Evolutionary conservation across 768 basidiomycete genomes (phyloP).

Genomic region (Trametes maxima): DNA sequence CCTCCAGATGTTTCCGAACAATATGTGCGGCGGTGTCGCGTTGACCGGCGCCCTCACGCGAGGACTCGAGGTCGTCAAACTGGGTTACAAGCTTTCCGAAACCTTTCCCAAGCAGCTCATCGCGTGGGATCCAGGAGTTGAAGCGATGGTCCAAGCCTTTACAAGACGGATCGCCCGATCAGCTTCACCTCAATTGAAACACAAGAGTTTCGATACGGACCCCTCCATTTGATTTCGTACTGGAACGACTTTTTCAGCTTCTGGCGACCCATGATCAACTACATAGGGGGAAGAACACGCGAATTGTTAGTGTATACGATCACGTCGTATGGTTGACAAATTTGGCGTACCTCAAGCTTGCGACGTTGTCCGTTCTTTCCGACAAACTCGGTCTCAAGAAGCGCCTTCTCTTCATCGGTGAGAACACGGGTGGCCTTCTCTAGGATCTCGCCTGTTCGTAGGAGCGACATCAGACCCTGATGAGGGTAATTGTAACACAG

Average conservation of each 20-base stretch:
- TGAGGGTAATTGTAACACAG: conserved; percentile 1
- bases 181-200: background rate
- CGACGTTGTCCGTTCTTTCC: conserved; percentile 90
- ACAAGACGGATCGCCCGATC: background rate
- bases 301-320: background rate
- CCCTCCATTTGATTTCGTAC: conserved; percentile 90
- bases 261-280: conserved; percentile 92
- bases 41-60: conserved; percentile 90
- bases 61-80: conserved; percentile 96
- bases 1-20: conserved; percentile 91
- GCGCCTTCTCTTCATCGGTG: conserved; percentile 79
- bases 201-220: conserved; percentile 17
- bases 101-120: conserved; percentile 82
- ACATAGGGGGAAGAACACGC: conserved; percentile 2
- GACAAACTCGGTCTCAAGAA: conserved; percentile 84
- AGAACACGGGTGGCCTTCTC: conserved; percentile 92
- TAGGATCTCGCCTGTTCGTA: conserved; percentile 70
- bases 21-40: conserved; percentile 81
- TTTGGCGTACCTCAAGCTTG: conserved; percentile 75
- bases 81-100: conserved; percentile 90
- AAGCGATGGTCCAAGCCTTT: conserved; percentile 71
- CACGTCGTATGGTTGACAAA: background rate
- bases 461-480: background rate
- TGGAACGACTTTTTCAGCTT: conserved; percentile 95
- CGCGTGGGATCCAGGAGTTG: conserved; percentile 92